Conservation (phyloP, 345 rosid genomes). For the Syzygium grande region DNA sequence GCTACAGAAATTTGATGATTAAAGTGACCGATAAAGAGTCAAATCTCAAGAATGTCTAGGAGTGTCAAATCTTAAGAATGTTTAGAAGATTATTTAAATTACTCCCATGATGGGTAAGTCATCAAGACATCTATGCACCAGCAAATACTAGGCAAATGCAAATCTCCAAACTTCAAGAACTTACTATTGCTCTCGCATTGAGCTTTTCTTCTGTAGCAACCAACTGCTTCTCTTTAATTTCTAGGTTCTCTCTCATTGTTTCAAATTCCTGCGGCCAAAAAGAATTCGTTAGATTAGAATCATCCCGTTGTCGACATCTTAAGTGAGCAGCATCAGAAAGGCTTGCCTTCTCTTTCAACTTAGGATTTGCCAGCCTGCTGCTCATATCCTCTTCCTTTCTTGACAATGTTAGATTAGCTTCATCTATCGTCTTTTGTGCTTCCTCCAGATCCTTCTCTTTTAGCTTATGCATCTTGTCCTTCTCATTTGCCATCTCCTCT, state of each 20-base stretch:
- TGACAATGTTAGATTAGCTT: constrained; percentile 42
- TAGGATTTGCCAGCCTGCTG: constrained; percentile 46
- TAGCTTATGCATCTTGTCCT: constrained; percentile 53
- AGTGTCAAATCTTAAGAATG: too few relatives aligned
- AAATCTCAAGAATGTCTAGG: too few relatives aligned
- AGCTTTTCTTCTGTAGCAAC: constrained; percentile 60
- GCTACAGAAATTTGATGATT: not conserved
- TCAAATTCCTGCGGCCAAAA: constrained; percentile 48
- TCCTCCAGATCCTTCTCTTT: constrained; percentile 82
- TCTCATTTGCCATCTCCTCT: constrained; percentile 88
- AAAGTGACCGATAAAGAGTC: not conserved
- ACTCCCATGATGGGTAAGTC: not conserved
- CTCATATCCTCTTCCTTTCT: constrained; percentile 64
- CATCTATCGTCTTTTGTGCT: constrained; percentile 61
- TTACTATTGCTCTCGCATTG: constrained; percentile 70
- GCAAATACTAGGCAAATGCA: not conserved
- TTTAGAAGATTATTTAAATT: not conserved
- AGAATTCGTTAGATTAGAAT: not conserved
- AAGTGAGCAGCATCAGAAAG: not conserved
- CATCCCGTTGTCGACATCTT: not conserved
- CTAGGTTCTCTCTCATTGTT: constrained; percentile 43
- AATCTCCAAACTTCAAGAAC: not conserved
- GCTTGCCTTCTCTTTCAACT: constrained; percentile 60
- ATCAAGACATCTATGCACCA: not conserved
- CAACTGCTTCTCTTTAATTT: constrained; percentile 58